These are phyloP conservation scores for Taphrina populina DNA, from an alignment of 1,139 yeast species.

Conservation along the genomic window DNA sequence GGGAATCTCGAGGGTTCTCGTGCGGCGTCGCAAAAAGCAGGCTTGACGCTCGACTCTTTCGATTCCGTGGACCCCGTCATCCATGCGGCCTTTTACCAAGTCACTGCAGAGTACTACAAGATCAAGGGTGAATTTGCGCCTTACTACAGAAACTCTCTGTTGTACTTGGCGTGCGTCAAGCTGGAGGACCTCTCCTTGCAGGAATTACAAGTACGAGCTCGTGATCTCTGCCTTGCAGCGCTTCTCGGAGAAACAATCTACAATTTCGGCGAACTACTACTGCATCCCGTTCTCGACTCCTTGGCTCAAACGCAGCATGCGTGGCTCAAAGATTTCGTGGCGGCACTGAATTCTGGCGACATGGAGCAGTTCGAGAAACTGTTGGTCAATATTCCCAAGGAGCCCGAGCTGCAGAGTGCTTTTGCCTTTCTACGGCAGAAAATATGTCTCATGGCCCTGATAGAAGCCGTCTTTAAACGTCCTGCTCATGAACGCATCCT, in stretches of 20 bases:
- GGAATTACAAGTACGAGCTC: conserved; percentile 63
- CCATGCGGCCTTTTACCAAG: conserved; percentile 78
- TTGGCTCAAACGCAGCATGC: conserved; percentile 56
- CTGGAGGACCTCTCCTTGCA: conserved; percentile 53
- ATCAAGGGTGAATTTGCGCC: conserved; percentile 72
- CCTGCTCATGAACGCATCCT: conserved; percentile 73
- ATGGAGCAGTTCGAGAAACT: conserved; percentile 60
- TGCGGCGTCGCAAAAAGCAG: conserved; percentile 63
- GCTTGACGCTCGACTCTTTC: conserved; percentile 58
- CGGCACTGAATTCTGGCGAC: conserved; percentile 75
- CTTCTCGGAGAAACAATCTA: conserved; percentile 87
- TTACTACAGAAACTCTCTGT: conserved; percentile 67
- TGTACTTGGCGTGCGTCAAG: conserved; percentile 62
- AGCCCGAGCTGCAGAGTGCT: conserved; percentile 61
- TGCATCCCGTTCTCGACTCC: conserved; percentile 75
- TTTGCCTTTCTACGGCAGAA: conserved; percentile 79
- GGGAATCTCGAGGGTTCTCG: conserved; percentile 65
- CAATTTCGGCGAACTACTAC: conserved; percentile 90
- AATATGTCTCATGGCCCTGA: conserved; percentile 85
- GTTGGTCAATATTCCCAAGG: conserved; percentile 49
- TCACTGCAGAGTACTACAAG: conserved; percentile 72
- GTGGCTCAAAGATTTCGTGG: conserved; percentile 74
- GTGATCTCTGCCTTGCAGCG: conserved; percentile 82
- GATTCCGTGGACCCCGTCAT: conserved; percentile 67
- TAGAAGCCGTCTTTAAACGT: conserved; percentile 79